Conservation (phyloP, 2,329 filamentous ascomycete genomes). For the Xylariales sp. region DNA sequence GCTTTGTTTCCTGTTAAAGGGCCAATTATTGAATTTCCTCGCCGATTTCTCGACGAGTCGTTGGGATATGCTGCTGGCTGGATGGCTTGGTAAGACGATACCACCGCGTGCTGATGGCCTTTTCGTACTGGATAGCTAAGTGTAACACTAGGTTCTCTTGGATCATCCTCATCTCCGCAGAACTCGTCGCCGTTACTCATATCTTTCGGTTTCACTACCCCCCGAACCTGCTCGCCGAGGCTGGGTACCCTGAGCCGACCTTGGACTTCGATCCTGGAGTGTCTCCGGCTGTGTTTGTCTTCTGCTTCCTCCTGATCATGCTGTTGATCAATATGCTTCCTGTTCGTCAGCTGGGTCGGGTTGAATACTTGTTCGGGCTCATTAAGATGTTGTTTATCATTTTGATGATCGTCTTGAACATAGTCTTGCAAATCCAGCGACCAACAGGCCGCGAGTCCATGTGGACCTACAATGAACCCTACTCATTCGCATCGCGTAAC, state of each 20-base stretch:
- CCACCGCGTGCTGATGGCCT: neutral
- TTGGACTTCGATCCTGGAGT: slow-evolving; percentile 11
- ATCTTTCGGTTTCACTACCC: slow-evolving; percentile 32
- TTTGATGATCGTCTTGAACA: slow-evolving; percentile 30
- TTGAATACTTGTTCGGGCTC: slow-evolving; percentile 11
- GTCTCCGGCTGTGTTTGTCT: slow-evolving; percentile 31
- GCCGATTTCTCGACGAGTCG: slow-evolving; percentile 34
- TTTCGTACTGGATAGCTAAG: neutral
- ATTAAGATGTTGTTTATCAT: slow-evolving; percentile 32
- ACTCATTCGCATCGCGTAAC: slow-evolving; percentile 21
- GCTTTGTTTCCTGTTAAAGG: slow-evolving; percentile 34
- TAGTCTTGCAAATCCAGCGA: slow-evolving; percentile 28
- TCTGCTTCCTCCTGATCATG: slow-evolving; percentile 25
- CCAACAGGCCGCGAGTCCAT: slow-evolving; percentile 18
- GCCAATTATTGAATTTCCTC: slow-evolving; percentile 32
- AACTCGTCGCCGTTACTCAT: slow-evolving; percentile 32
- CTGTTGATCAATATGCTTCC: slow-evolving; percentile 30
- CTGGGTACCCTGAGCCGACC: slow-evolving; percentile 25
- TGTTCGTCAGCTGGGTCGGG: slow-evolving; percentile 14
- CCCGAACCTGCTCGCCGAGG: slow-evolving; percentile 19
- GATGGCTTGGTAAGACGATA: slow-evolving; percentile 33
- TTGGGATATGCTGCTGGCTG: slow-evolving; percentile 39
- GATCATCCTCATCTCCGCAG: slow-evolving; percentile 25
- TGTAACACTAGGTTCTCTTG: slow-evolving; percentile 30
- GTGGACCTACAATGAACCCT: slow-evolving; percentile 29